phyloP scores from a whole-genome alignment of 1,139 yeast species.

The Suhomyces maxii region DNA sequence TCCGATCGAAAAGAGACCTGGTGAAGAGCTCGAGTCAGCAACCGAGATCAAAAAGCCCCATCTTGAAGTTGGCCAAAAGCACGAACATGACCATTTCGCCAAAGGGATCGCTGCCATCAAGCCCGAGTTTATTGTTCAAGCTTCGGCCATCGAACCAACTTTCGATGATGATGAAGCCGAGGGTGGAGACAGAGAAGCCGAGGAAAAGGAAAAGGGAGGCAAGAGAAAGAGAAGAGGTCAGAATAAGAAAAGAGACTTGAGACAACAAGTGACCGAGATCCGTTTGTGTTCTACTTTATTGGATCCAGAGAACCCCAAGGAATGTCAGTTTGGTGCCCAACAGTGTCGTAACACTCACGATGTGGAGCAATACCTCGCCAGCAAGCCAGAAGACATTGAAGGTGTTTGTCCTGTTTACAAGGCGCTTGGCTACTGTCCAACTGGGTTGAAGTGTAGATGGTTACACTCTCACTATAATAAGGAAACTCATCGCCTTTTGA shows the following conservation, averaged over 20 bases:
- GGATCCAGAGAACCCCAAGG: conserved; percentile 49
- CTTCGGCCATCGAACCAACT: conserved; percentile 30
- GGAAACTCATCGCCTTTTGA: conserved; percentile 46
- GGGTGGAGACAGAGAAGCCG: conserved; percentile 41
- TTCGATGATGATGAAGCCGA: conserved; percentile 55
- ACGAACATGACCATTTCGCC: conserved; percentile 11
- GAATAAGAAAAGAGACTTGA: conserved; percentile 81
- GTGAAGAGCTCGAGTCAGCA: conserved; percentile 18
- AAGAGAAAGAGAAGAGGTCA: conserved; percentile 70
- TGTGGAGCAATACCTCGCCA: conserved; percentile 56
- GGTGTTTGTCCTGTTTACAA: conserved; percentile 82
- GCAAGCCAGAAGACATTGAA: conserved; percentile 70
- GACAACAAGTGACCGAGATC: conserved; percentile 65
- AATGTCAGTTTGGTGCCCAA: conserved; percentile 68
- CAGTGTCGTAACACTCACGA: conserved; percentile 80
- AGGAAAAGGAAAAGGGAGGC: conserved; percentile 27
- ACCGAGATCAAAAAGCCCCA: conserved; percentile 26
- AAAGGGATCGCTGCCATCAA: conserved; percentile 70
- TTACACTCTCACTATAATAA: conserved; percentile 66
- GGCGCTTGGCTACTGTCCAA: conserved; percentile 86
- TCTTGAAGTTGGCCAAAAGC: conserved; percentile 4
- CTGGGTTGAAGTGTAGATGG: conserved; percentile 93
- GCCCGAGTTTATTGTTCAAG: conserved; percentile 53
- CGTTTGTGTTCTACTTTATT: conserved; percentile 65
- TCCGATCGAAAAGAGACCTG: conserved; percentile 19